A percentile compares a stretch with the other conserved stretches of the same genome.
Conservation (phyloP, 306 rosid species). For the Dryas alaskensis region DNA sequence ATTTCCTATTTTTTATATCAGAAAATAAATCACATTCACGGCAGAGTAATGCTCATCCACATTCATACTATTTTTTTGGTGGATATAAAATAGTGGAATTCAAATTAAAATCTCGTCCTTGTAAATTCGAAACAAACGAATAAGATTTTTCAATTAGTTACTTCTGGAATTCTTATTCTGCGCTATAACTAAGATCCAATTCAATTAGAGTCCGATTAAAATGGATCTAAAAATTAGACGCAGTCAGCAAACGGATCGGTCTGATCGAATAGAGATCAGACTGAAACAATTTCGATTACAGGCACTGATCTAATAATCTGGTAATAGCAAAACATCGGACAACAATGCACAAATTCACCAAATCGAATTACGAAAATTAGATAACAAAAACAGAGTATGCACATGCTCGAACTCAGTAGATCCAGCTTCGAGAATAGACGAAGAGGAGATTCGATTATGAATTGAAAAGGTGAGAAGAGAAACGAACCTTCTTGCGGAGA, state of each 20-base stretch:
- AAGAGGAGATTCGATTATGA: constrained; percentile 1
- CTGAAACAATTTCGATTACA: constrained; percentile 5
- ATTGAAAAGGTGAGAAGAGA: background rate
- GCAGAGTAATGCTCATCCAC: too few relatives aligned
- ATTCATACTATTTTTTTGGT: too few relatives aligned
- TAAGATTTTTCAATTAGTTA: background rate
- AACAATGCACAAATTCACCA: constrained; percentile 1
- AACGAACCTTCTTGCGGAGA: constrained; percentile 92
- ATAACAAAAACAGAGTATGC: background rate
- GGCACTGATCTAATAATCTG: constrained; percentile 23
- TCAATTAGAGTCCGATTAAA: constrained; percentile 14
- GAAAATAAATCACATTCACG: too few relatives aligned
- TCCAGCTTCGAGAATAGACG: background rate
- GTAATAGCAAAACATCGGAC: background rate
- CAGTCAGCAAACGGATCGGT: constrained; percentile 10
- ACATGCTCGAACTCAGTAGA: constrained; percentile 10
- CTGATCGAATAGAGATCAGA: constrained; percentile 36
- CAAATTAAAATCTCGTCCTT: too few relatives aligned
- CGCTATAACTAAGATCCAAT: constrained; percentile 25
- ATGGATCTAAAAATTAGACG: constrained; percentile 6
- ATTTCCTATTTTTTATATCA: too few relatives aligned
- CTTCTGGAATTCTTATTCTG: background rate
- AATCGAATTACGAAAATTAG: constrained; percentile 2
- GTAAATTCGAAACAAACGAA: background rate
- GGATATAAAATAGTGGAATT: too few relatives aligned